Evolutionary conservation across 257 asterid species (phyloP).

Genomic region (Haberlea rhodopensis): DNA sequence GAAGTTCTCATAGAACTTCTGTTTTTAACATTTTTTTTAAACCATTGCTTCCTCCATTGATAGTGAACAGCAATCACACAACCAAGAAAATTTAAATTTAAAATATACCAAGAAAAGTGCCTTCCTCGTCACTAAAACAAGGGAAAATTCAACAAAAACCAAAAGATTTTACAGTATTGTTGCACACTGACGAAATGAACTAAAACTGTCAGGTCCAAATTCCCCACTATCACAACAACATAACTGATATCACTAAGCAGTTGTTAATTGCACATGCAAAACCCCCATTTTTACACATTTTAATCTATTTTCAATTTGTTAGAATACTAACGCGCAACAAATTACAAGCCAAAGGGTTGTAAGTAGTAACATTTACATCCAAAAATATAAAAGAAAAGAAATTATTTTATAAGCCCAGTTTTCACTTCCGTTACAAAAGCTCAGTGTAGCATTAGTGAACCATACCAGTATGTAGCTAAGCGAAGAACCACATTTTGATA

Average conservation of each 20-base stretch:
- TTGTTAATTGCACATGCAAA: background rate
- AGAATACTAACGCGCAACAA: background rate
- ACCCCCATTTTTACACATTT: background rate
- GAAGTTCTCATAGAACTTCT: too few relatives aligned
- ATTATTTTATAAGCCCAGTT: background rate
- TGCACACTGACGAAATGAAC: too few relatives aligned
- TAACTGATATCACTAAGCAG: background rate
- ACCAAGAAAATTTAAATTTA: too few relatives aligned
- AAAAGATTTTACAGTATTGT: background rate
- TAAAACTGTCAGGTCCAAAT: background rate
- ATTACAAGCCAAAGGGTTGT: background rate
- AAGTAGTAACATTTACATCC: background rate
- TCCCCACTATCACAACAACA: background rate
- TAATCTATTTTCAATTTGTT: background rate
- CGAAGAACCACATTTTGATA: slow-evolving; percentile 90
- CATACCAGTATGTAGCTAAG: slow-evolving; percentile 22
- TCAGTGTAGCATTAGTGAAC: background rate
- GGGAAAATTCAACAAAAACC: background rate
- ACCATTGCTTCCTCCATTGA: too few relatives aligned
- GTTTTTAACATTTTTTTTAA: too few relatives aligned
- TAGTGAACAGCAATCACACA: too few relatives aligned
- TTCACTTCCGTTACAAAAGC: slow-evolving; percentile 19
- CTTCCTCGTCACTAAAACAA: too few relatives aligned
- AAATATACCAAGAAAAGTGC: too few relatives aligned
- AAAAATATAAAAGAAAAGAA: too few relatives aligned